Evolutionary conservation across 805 yeast genomes (phyloP), one percentile per base, ranked within the genome.

Genomic region (Saturnispora dispora): DNA sequence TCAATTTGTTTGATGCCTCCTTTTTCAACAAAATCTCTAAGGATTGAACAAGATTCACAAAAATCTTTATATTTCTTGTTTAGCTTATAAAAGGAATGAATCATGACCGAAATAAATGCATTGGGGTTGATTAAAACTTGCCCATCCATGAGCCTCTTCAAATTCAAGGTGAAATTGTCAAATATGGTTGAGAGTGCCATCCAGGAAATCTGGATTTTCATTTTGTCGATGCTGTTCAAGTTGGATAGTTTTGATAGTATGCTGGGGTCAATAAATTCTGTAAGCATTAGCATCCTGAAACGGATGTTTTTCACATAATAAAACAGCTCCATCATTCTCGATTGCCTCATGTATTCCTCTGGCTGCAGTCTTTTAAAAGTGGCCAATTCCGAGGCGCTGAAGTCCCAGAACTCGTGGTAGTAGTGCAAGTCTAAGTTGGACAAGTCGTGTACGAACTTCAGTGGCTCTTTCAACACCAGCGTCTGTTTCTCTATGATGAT

Each of bases 31-130:
- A 43, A 49, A 37, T 45, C 47, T 27, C 48, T 44, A 5, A 49
- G 27, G n/a, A 49, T 36, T 25, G 45, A 27, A 20, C 45, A 36
- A 4, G 52, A 33, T 20, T 49, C 52, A 20, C 48, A 37, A 18
- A 49, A 49, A 37, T 49, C 52, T 25, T 49, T 49, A 37, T 49
- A 49, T 28, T 49, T 49, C 30, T 49, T 49, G 37, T 49, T 44
- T 17, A 49, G 30, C 22, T 49, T 49, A 15, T 43, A 30, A 28
- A 49, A 49, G 5, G 48, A 49, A 28, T 49, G 48, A 8, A 33
- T 41, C 37, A 49, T 15, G 5, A 49, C 32, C 3, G 52, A 43
- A 22, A 49, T 25, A 15, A 49, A 49, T 15, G 45, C 30, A 44
- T 43, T 39, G 13, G 32, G 13, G 37, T 49, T 49, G 17, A 49